Conservation (phyloP, 2,329 filamentous ascomycete species). For the Sordariomycetes sp. region DNA sequence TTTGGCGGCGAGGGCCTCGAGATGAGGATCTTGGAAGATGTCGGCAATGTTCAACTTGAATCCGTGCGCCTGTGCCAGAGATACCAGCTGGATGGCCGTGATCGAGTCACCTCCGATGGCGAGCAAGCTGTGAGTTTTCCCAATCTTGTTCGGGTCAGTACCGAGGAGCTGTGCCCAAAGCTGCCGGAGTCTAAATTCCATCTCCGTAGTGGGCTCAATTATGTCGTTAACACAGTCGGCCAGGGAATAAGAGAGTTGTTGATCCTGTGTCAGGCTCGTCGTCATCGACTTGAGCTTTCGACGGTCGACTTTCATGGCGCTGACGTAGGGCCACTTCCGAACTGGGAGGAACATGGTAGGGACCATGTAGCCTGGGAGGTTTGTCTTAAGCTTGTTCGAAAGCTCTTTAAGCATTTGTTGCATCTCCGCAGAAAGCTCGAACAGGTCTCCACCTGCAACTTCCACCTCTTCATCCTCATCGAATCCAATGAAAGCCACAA, state of each 20-base stretch:
- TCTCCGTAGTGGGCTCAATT: neutral
- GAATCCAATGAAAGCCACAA: constrained; percentile 9
- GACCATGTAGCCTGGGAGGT: constrained; percentile 8
- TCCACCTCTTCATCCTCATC: too few species aligned
- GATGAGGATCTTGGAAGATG: constrained; percentile 38
- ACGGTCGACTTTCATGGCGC: too few species aligned
- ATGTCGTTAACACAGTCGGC: neutral
- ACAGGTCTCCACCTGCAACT: too few species aligned
- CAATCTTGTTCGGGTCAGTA: constrained; percentile 19
- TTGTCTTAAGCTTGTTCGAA: neutral
- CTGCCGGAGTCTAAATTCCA: neutral
- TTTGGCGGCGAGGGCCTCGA: constrained; percentile 39
- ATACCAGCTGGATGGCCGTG: constrained; percentile 50
- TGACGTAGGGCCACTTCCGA: too few species aligned
- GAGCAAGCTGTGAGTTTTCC: constrained; percentile 50
- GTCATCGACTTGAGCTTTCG: too few species aligned
- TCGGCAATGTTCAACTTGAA: constrained; percentile 42
- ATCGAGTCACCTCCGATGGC: constrained; percentile 51
- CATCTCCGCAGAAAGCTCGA: neutral
- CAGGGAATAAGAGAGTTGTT: constrained; percentile 4
- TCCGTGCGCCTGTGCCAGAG: constrained; percentile 37
- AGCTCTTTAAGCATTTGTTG: neutral
- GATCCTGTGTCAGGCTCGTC: constrained; percentile 3
- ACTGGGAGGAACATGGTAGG: constrained; percentile 6
- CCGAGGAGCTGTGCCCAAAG: constrained; percentile 6